Base-by-base conservation (phyloP, 1,139 yeast species). In the Pichia kudriavzevii region DNA sequence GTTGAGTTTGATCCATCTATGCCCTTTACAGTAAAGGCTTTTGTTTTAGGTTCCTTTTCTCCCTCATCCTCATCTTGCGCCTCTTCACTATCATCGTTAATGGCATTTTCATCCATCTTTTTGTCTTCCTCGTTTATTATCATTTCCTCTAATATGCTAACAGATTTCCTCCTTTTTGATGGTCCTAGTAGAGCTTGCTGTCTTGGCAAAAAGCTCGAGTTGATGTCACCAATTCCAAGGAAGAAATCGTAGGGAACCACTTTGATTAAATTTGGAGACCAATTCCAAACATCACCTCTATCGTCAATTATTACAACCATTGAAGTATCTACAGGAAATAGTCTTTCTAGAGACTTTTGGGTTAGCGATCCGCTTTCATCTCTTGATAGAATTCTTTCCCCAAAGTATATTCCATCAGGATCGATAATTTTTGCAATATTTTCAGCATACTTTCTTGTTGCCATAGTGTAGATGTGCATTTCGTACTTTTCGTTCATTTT, bases 251-350 rank as follows among this genome's bases (percentile, higher is more conserved):
- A 91, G 0, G 98, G 98, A 2, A 87, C 82, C 8, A 91, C 98
- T 56, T 88, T 85, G 41, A 91, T 75, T 46, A 91, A 65, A 55
- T 91, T 88, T 18, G 82, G 79, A 46, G 87, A 84, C 98, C 98
- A 91, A 53, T 83, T 85, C 99, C 99, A 91, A 9, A 91, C 98
- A 57, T 91, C 99, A 4, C 97, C 98, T 56, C 99, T 72, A 56
- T 91, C 99, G 58, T 91, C 99, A 42, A 91, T 91, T 30, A 91
- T 80, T 3, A 85, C 94, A 30, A 91, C 98, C 95, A 91, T 83
- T 12, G 94, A 79, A 25, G 94, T 94, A 45, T 91, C 95, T 4
- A 91, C 94, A 0, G 98, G 99, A 53, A 93, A 93, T 34, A 93
- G 64, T 42, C 98, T 66, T 50, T 82, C 79, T 43, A 93, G 65